These are phyloP conservation scores for Scenedesmus sp. DNA, from an alignment of 163 green algal genomes.

Conservation along the genomic window DNA sequence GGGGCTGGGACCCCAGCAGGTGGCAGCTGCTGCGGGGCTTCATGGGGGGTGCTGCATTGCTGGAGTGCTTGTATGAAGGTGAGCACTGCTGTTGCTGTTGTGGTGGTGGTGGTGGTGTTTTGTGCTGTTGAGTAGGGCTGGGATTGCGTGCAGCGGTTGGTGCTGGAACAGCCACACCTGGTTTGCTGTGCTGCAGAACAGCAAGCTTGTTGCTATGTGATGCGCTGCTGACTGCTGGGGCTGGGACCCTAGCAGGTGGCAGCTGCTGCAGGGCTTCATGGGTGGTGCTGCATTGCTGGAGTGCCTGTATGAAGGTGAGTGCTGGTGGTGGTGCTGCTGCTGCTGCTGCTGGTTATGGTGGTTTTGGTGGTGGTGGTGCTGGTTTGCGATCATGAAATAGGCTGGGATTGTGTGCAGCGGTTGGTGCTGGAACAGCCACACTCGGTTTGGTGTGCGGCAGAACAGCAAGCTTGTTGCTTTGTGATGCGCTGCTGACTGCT, in stretches of 20 bases:
- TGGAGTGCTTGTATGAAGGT: slow-evolving; percentile 36
- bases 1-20: slow-evolving; percentile 31
- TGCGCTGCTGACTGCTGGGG: background rate
- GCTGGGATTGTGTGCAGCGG: too few relatives aligned
- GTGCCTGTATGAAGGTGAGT: slow-evolving; percentile 20
- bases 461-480: too few relatives aligned
- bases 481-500: background rate
- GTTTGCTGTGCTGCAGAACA: too few relatives aligned
- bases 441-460: too few relatives aligned
- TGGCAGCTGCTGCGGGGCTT: slow-evolving; percentile 33
- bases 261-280: slow-evolving; percentile 15
- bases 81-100: background rate
- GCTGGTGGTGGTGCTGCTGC: background rate
- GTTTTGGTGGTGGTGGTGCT: background rate
- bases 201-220: too few relatives aligned
- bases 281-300: background rate
- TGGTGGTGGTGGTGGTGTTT: background rate
- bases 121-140: background rate
- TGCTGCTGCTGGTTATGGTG: too few relatives aligned
- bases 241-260: slow-evolving; percentile 25
- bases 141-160: too few relatives aligned
- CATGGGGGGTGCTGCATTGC: background rate
- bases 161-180: too few relatives aligned
- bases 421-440: too few relatives aligned
- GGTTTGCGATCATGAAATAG: background rate